phyloP scores from a whole-genome alignment of 345 rosid genomes.

The Pistacia vera region DNA sequence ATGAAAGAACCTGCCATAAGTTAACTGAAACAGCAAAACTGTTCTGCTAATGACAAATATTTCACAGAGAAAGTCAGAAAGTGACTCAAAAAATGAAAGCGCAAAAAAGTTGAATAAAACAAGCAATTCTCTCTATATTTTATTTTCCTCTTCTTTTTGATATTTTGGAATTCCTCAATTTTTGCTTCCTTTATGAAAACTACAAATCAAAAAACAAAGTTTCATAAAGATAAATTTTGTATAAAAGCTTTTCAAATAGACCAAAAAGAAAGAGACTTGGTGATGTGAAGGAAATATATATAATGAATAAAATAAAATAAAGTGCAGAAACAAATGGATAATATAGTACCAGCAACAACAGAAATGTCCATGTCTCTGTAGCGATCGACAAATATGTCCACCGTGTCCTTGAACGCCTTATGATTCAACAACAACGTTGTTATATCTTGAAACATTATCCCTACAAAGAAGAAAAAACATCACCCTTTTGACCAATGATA shows the following conservation, averaged over 20 bases:
- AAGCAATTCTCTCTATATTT: too few relatives aligned
- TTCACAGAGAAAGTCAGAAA: too few relatives aligned
- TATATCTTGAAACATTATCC: slow-evolving; percentile 97
- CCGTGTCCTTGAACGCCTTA: slow-evolving; percentile 80
- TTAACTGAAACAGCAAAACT: too few relatives aligned
- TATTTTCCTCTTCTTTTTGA: too few relatives aligned
- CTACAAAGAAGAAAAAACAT: slow-evolving; percentile 31
- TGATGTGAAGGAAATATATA: neutral
- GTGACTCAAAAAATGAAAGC: too few relatives aligned
- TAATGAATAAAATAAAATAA: neutral
- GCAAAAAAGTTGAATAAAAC: too few relatives aligned
- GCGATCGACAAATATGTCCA: slow-evolving; percentile 94
- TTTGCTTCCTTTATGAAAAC: too few relatives aligned
- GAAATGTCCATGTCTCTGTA: slow-evolving; percentile 85
- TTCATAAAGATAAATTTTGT: neutral
- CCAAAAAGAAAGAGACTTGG: neutral
- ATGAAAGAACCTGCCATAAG: too few relatives aligned
- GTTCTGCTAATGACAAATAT: too few relatives aligned
- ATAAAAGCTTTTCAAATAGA: neutral
- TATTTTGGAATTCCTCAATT: too few relatives aligned
- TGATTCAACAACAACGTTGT: slow-evolving; percentile 88
- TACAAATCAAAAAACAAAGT: neutral
- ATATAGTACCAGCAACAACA: slow-evolving; percentile 79
- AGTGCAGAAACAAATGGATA: neutral
- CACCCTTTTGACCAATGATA: neutral